These are phyloP conservation scores for Coniochaeta ligniaria DNA, from an alignment of 2,329 filamentous ascomycete genomes.

Conservation along the genomic window DNA sequence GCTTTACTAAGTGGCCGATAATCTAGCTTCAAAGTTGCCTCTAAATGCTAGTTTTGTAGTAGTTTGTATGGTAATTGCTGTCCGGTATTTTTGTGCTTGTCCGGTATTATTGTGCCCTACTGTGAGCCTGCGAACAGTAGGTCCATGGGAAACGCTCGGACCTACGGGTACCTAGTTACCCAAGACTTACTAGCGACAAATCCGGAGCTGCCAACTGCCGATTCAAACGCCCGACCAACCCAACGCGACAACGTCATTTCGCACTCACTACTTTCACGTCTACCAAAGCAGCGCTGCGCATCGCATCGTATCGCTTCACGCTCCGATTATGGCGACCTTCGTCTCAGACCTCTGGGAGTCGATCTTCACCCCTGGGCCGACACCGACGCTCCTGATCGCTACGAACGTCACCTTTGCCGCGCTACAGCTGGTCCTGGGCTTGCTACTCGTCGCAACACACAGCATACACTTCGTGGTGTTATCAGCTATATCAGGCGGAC, in stretches of 20 bases:
- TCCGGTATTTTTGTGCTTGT: no score
- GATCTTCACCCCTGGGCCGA: slow-evolving; percentile 88
- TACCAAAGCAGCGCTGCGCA: not conserved
- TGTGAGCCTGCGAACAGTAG: no score
- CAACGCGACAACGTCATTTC: not conserved
- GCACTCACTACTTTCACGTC: not conserved
- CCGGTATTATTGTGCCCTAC: no score
- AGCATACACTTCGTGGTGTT: slow-evolving; percentile 85
- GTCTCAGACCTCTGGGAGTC: slow-evolving; percentile 79
- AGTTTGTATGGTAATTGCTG: no score
- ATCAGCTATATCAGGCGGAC: slow-evolving; percentile 67
- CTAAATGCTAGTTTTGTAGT: no score
- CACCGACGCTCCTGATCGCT: slow-evolving; percentile 78
- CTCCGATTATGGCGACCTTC: slow-evolving; percentile 47
- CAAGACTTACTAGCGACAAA: not conserved
- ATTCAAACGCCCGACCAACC: not conserved
- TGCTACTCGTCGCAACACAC: slow-evolving; percentile 71
- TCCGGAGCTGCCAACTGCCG: not conserved
- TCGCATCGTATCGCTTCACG: not conserved
- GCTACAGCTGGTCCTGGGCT: slow-evolving; percentile 71
- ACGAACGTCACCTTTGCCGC: slow-evolving; percentile 85
- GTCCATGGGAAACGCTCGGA: no score
- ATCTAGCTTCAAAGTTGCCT: no score
- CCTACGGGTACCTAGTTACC: no score
- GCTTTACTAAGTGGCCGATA: no score